A percentile compares a stretch with the other conserved stretches of the same genome.
Evolutionary conservation across 2,329 filamentous ascomycete species (phyloP).

Genomic region (Sporothrix dimorphospora): DNA sequence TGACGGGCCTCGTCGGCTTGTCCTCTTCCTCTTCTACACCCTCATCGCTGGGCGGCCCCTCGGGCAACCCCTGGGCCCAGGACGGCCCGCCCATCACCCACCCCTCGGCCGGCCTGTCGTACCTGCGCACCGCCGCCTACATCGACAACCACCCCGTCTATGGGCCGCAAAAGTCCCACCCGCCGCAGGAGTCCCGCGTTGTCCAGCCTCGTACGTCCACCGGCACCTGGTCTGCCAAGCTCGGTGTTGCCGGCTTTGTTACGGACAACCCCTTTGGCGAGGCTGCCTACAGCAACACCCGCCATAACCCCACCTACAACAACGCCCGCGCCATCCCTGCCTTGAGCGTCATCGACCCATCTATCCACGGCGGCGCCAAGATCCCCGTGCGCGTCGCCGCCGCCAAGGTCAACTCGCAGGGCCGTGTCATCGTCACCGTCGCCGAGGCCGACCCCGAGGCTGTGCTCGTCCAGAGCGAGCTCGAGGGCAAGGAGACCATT

Average conservation of each 20-base stretch:
- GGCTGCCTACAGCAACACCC: slow-evolving; percentile 45
- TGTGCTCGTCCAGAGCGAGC: slow-evolving; percentile 52
- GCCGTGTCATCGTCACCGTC: slow-evolving; percentile 53
- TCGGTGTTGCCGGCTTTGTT: slow-evolving; percentile 61
- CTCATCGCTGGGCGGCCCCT: slow-evolving; percentile 21
- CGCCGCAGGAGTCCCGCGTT: slow-evolving; percentile 56
- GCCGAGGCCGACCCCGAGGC: slow-evolving; percentile 45
- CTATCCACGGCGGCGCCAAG: slow-evolving; percentile 57
- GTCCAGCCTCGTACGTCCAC: slow-evolving; percentile 47
- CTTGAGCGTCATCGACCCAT: slow-evolving; percentile 50
- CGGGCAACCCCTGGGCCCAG: slow-evolving; percentile 52
- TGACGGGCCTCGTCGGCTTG: slow-evolving; percentile 19
- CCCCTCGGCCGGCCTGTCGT: slow-evolving; percentile 65
- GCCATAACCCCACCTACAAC: slow-evolving; percentile 11
- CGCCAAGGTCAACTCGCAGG: slow-evolving; percentile 54
- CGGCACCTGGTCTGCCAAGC: slow-evolving; percentile 43
- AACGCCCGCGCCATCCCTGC: slow-evolving; percentile 37
- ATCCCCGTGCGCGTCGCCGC: slow-evolving; percentile 52
- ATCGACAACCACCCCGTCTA: slow-evolving; percentile 64
- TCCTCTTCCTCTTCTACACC: slow-evolving; percentile 38
- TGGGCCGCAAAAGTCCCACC: slow-evolving; percentile 57
- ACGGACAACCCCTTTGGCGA: slow-evolving; percentile 48
- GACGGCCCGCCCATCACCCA: slow-evolving; percentile 63
- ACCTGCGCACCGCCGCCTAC: slow-evolving; percentile 59
- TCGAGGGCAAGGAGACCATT: slow-evolving; percentile 42